These are phyloP conservation scores for Mortierella sp. DNA, from an alignment of 371 early-diverging fungal species.

Conservation along the genomic window DNA sequence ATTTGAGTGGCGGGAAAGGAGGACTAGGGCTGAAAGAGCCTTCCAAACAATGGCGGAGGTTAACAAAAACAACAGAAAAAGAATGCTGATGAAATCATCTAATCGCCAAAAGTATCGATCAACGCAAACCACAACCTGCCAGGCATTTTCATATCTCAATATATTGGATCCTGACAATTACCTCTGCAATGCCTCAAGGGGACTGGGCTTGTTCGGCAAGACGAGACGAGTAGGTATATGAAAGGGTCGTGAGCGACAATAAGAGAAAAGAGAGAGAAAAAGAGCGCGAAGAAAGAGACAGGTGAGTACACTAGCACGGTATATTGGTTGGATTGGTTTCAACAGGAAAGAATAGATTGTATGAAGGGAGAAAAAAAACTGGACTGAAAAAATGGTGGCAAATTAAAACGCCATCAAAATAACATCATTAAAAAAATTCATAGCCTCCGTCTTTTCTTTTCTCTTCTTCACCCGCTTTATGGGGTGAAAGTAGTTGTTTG, in stretches of 20 bases:
- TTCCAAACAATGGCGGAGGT: slow-evolving; percentile 2
- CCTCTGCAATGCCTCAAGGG: not conserved
- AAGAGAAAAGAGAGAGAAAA: slow-evolving; percentile 1
- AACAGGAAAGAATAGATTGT: not conserved
- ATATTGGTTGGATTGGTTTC: not conserved
- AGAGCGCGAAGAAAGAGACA: not conserved
- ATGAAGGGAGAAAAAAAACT: not conserved
- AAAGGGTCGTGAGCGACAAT: not conserved
- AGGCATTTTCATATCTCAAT: not conserved
- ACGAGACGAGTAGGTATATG: not conserved
- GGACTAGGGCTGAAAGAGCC: not conserved
- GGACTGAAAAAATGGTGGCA: slow-evolving; percentile 25
- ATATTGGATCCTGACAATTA: not conserved
- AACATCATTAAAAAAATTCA: slow-evolving; percentile 1
- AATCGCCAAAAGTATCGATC: not conserved
- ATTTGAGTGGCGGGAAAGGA: slow-evolving; percentile 36
- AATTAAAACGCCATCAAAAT: slow-evolving; percentile 1
- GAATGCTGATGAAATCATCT: slow-evolving; percentile 15
- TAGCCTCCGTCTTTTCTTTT: too few relatives aligned
- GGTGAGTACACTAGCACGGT: not conserved
- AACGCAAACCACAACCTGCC: not conserved
- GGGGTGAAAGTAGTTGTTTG: too few relatives aligned
- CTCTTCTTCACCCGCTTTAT: too few relatives aligned
- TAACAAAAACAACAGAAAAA: not conserved
- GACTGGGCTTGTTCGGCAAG: not conserved